phyloP scores from a whole-genome alignment of 1,284 basidiomycete species.

The Puccinia polysora region DNA sequence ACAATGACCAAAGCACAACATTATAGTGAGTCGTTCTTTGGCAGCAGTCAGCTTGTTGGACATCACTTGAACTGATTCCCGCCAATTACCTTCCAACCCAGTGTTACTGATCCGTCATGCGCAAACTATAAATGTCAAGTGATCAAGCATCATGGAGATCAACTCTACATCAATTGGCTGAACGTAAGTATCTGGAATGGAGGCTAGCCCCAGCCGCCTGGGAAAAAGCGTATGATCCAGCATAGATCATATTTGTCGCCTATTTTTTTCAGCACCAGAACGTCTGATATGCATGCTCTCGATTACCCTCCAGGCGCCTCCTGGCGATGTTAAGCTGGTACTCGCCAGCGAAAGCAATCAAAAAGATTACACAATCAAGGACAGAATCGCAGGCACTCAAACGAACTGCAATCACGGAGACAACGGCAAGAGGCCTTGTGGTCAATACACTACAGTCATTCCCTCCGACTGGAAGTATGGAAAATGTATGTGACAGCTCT shows the following conservation, averaged over 20 bases:
- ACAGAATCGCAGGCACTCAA: constrained; percentile 22
- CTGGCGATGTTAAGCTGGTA: constrained; percentile 28
- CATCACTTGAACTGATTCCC: not conserved
- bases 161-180: constrained; percentile 34
- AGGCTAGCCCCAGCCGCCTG: too few species aligned
- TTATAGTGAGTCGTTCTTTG: constrained; percentile 24
- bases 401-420: constrained; percentile 27
- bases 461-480: constrained; percentile 2
- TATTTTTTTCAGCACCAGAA: not conserved
- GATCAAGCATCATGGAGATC: constrained; percentile 1
- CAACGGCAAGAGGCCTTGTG: constrained; percentile 25
- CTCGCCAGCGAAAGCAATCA: not conserved
- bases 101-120: constrained; percentile 35
- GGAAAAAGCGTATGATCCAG: too few species aligned
- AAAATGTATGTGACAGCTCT: constrained; percentile 20
- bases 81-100: not conserved
- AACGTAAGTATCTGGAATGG: constrained; percentile 22
- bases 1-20: constrained; percentile 21
- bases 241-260: not conserved
- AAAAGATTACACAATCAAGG: constrained; percentile 2
- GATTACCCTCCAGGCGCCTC: constrained; percentile 3
- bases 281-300: too few species aligned
- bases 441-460: constrained; percentile 12
- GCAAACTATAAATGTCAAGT: constrained; percentile 34
- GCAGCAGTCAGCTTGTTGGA: not conserved